phyloP scores from a whole-genome alignment of 208 protist genomes.

The Acanthamoeba sp. region DNA sequence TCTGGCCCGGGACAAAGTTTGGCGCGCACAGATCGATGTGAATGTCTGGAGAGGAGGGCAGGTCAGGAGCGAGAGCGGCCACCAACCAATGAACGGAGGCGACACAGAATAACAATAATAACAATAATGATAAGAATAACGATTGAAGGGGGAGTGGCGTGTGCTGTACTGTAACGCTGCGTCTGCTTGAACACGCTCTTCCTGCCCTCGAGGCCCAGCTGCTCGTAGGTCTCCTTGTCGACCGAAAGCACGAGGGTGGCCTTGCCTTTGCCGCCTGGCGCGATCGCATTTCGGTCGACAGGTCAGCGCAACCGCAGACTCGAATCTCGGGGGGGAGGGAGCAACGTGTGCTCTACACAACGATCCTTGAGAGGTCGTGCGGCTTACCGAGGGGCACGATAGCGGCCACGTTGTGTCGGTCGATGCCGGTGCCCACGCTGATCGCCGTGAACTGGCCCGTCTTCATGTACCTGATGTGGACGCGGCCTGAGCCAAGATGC shows the following conservation, averaged over 20 bases:
- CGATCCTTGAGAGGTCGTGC: too few relatives aligned
- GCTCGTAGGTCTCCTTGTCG: conserved; percentile 75
- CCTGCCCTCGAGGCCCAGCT: conserved; percentile 50
- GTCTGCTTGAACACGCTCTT: conserved; percentile 9
- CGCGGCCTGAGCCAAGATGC: background rate
- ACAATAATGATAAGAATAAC: too few relatives aligned
- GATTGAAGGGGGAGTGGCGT: too few relatives aligned
- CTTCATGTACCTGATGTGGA: conserved; percentile 24
- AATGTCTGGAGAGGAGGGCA: background rate
- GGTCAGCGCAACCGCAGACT: background rate
- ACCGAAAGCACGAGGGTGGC: conserved; percentile 56
- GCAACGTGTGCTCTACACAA: too few relatives aligned
- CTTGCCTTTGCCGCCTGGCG: background rate
- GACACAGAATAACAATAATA: background rate
- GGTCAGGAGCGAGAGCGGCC: too few relatives aligned
- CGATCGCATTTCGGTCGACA: too few relatives aligned
- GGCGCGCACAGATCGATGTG: conserved; percentile 33
- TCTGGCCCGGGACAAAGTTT: conserved; percentile 37
- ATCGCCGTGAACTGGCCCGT: conserved; percentile 48
- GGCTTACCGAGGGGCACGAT: conserved; percentile 23
- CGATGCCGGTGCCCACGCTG: conserved; percentile 35
- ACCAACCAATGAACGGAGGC: background rate
- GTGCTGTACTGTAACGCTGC: background rate
- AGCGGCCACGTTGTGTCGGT: conserved; percentile 45
- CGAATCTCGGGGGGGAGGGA: too few relatives aligned